Evolutionary conservation across 2,329 filamentous ascomycete genomes (phyloP).

Genomic region (Xylaria hypoxylon): DNA sequence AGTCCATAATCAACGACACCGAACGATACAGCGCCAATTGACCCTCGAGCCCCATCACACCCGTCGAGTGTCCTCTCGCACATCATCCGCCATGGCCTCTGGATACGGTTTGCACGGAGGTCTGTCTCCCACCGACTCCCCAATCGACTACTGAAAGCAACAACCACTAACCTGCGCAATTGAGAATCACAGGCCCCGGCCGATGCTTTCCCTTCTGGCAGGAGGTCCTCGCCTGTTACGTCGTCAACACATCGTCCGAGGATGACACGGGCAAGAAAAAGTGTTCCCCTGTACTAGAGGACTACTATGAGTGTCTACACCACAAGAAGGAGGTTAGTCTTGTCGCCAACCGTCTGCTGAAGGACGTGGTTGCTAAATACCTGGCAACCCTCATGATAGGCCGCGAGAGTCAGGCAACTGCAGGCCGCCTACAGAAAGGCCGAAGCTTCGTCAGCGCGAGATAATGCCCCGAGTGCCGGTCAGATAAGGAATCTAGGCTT

Average conservation of each 20-base stretch:
- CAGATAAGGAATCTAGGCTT: slow-evolving; percentile 90
- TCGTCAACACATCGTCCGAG: slow-evolving; percentile 86
- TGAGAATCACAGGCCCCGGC: slow-evolving; percentile 62
- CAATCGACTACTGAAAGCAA: slow-evolving; percentile 7
- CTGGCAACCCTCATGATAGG: slow-evolving; percentile 61
- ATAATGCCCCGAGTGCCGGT: slow-evolving; percentile 83
- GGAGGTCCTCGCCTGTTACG: slow-evolving; percentile 97
- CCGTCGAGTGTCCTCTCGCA: slow-evolving; percentile 25
- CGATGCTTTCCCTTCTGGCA: slow-evolving; percentile 99
- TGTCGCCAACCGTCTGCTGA: neutral
- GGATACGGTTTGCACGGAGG: slow-evolving; percentile 85
- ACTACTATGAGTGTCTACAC: slow-evolving; percentile 99
- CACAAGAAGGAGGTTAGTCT: slow-evolving; percentile 94
- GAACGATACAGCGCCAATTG: slow-evolving; percentile 42
- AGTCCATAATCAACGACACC: slow-evolving; percentile 26
- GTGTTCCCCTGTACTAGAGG: slow-evolving; percentile 86
- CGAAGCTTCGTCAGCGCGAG: slow-evolving; percentile 78
- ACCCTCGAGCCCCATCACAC: slow-evolving; percentile 23
- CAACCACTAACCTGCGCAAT: slow-evolving; percentile 41
- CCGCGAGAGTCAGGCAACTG: slow-evolving; percentile 79
- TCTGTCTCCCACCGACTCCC: slow-evolving; percentile 57
- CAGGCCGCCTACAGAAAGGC: slow-evolving; percentile 88
- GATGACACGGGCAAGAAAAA: slow-evolving; percentile 86
- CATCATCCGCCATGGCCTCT: slow-evolving; percentile 72
- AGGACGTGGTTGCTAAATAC: slow-evolving; percentile 20